Evolutionary conservation across 495 filamentous ascomycete genomes (phyloP), one percentile per base, ranked within the genome.

Genomic region (Terfezia boudieri): DNA sequence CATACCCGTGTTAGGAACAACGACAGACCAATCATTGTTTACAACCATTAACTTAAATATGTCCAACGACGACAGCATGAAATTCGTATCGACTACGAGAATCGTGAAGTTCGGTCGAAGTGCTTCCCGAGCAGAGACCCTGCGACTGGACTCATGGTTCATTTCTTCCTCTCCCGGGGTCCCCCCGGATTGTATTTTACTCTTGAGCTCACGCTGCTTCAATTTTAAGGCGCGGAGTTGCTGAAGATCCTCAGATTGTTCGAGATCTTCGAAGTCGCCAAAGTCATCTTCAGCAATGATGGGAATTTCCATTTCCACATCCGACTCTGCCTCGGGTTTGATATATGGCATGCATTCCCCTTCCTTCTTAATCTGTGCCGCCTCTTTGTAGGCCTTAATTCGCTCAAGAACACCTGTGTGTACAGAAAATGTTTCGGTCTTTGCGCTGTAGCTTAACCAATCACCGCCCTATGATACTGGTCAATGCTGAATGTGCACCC

Each of bases 1-100:
- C 62, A 53, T 60, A 65, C 62, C 63, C 55, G 55, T 56, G 46
- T 65, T 65, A 26, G 63, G 63, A 23, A 65, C 60, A 36, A 64
- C 54, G 9, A 65, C 56, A 9, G 55, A 36, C 63, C 63, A 65
- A 35, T 56, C 53, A 17, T 38, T 43, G 2, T 52, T 56, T n/a
- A 52, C 53, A 14, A 65, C 50, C 46, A 62, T 64, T 14, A 62
- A 52, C 22, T 54, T 58, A 32, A 64, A 65, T 7, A 57, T 58
- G 36, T 60, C 59, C 5, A 60, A 59, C 14, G 64, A 59, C 12
- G 56, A 57, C 10, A 65, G 36, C 6, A 65, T 36, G 8, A 65
- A 43, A 50, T 65, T 65, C 10, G 63, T 65, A 51, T 65, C 63
- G 16, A 65, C 59, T 14, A 65, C 56, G 50, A 65, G 53, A 36